Base-by-base conservation (phyloP, 1,139 yeast species). In the Hanseniaspora sp. region DNA sequence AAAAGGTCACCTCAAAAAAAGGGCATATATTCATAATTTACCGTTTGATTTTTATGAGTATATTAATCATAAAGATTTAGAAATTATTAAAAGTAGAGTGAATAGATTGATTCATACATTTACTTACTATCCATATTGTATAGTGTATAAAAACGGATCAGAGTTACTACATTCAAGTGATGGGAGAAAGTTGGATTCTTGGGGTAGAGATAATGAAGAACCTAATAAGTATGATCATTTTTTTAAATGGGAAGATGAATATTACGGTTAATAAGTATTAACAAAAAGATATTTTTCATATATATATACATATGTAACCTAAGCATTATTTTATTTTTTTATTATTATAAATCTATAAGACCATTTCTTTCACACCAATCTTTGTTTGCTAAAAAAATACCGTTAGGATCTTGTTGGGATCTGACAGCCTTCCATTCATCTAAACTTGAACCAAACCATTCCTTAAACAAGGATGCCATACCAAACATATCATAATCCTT, bases 331-430 rank as follows among this genome's bases (percentile, higher is more conserved):
- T 34, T 34, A 23, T 6, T 13, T 2, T 34, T 46, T 46, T 17
- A 15, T 31, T 33, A 17, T 33, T 33, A 23, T 23, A 2, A 23
- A 23, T 23, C 23, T n/a, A 83, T 70, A 56, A 87, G 72, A 43
- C 96, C 96, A 67, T 88, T 88, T 68, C 90, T 77, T 28, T 75
- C 67, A 17, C 86, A 80, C 97, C 97, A 88, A 37, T 75, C 76
- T 63, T 75, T 76, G 35, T 92, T 87, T 61, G 86, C 79, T 59
- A 86, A 67, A 66, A 90, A 90, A 8, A 87, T 80, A 12, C 90
- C 90, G 9, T 81, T 72, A 1, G 96, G 96, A 69, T 90, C 97
- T 62, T 78, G 77, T 58, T 77, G 72, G 55, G 68, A 71, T 65
- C 96, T 77, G 9, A 84, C 74, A 51, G 72, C 64, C 64, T 83